Percentiles rank a stretch among this genome's conserved stretches.
These are phyloP conservation scores for Golubevia sp. DNA, from an alignment of 1,284 basidiomycete genomes.

Conservation along the genomic window DNA sequence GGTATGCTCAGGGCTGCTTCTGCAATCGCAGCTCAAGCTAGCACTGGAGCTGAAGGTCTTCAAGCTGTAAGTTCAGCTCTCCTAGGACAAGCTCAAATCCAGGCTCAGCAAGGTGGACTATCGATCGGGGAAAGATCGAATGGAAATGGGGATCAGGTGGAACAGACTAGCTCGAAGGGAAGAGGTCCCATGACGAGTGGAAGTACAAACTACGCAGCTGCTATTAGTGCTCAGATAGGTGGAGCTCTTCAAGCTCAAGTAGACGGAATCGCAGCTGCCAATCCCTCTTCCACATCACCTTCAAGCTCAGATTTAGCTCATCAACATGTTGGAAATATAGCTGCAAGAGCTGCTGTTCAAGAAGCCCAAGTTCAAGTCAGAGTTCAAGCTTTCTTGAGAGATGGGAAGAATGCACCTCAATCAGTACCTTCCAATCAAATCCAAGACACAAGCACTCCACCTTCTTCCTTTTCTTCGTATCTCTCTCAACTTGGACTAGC, in stretches of 20 bases:
- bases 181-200: slow-evolving; percentile 15
- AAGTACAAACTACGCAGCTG: slow-evolving; percentile 34
- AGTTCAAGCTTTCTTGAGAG: slow-evolving; percentile 25
- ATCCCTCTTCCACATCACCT: not conserved
- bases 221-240: slow-evolving; percentile 32
- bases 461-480: not conserved
- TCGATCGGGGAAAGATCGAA: not conserved
- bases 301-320: slow-evolving; percentile 5
- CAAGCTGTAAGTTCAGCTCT: slow-evolving; percentile 37
- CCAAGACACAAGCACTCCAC: too few relatives aligned
- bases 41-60: slow-evolving; percentile 27
- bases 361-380: slow-evolving; percentile 38
- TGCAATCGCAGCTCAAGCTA: slow-evolving; percentile 31
- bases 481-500: not conserved
- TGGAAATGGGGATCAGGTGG: not conserved
- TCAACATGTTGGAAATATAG: slow-evolving; percentile 30
- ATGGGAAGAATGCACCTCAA: slow-evolving; percentile 1
- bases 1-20: slow-evolving; percentile 38
- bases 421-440: not conserved
- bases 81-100: slow-evolving; percentile 31
- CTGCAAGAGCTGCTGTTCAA: slow-evolving; percentile 25
- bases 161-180: not conserved
- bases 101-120: slow-evolving; percentile 13
- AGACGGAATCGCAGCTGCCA: not conserved
- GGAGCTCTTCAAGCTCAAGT: slow-evolving; percentile 16